A percentile compares a stretch with the other conserved stretches of the same genome.
Conservation (phyloP, 2,329 filamentous ascomycete species). For the Trichoderma hamatum region DNA sequence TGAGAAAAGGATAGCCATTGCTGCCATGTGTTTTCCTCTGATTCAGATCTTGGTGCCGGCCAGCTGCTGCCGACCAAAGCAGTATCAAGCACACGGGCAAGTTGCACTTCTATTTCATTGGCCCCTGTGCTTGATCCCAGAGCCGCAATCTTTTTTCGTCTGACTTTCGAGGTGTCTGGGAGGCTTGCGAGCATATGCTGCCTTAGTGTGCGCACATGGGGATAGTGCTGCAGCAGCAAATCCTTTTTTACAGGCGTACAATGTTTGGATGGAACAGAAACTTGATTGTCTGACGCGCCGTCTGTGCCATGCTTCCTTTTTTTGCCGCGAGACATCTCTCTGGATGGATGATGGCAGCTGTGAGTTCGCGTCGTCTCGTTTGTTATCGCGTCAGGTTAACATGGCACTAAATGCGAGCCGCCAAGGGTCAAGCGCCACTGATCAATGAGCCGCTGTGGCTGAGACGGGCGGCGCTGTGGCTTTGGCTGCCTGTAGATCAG, state of each 20-base stretch:
- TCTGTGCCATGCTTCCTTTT: slow-evolving; percentile 36
- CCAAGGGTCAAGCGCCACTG: background rate
- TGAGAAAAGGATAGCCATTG: slow-evolving; percentile 67
- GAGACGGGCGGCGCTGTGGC: background rate
- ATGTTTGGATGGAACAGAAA: background rate
- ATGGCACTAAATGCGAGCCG: background rate
- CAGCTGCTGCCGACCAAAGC: slow-evolving; percentile 63
- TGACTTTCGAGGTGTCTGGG: slow-evolving; percentile 65
- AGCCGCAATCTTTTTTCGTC: slow-evolving; percentile 58
- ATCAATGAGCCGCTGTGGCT: background rate
- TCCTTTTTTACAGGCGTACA: slow-evolving; percentile 52
- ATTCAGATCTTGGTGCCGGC: background rate
- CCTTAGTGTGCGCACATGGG: slow-evolving; percentile 66
- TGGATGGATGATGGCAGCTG: background rate
- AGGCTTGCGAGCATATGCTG: slow-evolving; percentile 69
- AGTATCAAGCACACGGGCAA: slow-evolving; percentile 67
- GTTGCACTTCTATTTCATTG: slow-evolving; percentile 42
- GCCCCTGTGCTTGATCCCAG: slow-evolving; percentile 42
- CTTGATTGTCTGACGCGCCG: slow-evolving; percentile 33
- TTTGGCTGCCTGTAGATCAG: background rate
- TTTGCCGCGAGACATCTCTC: slow-evolving; percentile 33
- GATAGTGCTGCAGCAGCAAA: slow-evolving; percentile 71
- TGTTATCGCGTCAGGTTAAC: background rate
- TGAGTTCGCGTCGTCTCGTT: slow-evolving; percentile 5
- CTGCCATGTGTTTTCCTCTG: slow-evolving; percentile 50